A percentile compares a stretch with the other conserved stretches of the same genome.
These are phyloP conservation scores for Allium sativum DNA, from an alignment of 106 monocot species.

Conservation along the genomic window DNA sequence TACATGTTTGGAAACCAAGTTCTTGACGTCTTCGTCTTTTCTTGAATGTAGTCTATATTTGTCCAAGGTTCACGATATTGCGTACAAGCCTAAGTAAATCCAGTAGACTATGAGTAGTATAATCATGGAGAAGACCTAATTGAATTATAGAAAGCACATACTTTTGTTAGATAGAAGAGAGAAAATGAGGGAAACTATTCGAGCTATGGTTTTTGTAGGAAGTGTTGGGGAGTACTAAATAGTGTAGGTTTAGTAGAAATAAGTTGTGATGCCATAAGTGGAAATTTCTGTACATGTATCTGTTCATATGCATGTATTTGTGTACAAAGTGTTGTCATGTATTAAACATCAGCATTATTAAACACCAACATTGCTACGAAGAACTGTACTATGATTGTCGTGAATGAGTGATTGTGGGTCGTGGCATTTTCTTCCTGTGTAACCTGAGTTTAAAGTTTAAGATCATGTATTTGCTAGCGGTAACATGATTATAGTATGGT, in stretches of 20 bases:
- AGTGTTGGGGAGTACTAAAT: too few relatives aligned
- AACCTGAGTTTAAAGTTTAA: background rate
- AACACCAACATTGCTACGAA: conserved; percentile 15
- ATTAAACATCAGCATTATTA: conserved; percentile 28
- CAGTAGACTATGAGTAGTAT: conserved; percentile 7
- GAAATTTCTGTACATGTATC: conserved; percentile 30
- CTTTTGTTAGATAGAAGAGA: background rate
- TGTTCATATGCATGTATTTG: conserved; percentile 31
- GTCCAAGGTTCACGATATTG: background rate
- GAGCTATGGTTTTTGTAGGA: too few relatives aligned
- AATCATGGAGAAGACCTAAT: conserved; percentile 2
- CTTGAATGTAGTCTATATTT: conserved; percentile 10
- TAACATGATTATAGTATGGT: background rate
- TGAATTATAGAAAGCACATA: background rate
- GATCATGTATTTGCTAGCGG: background rate
- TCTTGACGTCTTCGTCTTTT: conserved; percentile 9
- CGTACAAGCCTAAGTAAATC: conserved; percentile 8
- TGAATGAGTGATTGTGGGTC: background rate
- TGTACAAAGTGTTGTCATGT: conserved; percentile 38
- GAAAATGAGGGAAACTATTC: background rate
- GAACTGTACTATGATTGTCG: conserved; percentile 9
- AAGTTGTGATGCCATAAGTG: conserved; percentile 33
- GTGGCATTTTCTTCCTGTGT: background rate
- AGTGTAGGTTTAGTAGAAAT: background rate
- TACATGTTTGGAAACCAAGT: background rate